Evolutionary conservation across 208 protist species (phyloP).

Genomic region (Trichomonas vaginalis): DNA sequence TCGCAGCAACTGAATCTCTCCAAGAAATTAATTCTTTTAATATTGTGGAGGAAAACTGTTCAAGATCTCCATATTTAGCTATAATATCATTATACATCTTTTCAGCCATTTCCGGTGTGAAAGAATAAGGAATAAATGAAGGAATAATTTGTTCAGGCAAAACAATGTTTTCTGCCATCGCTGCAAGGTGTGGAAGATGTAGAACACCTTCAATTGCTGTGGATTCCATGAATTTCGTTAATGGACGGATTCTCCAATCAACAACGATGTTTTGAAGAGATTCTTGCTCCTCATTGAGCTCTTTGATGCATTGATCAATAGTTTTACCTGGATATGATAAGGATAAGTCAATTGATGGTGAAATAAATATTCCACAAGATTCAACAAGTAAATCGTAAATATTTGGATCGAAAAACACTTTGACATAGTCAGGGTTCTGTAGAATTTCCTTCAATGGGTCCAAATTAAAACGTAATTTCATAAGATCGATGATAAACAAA

Average conservation of each 20-base stretch:
- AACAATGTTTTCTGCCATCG: neutral
- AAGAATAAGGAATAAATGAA: neutral
- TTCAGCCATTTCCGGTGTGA: neutral
- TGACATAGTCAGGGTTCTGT: neutral
- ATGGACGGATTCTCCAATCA: neutral
- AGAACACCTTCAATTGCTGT: neutral
- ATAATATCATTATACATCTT: neutral
- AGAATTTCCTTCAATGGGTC: neutral
- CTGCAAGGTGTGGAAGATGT: neutral
- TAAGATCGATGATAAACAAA: neutral
- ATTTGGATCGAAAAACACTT: neutral
- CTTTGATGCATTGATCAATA: no score
- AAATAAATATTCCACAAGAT: neutral
- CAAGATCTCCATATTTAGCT: neutral
- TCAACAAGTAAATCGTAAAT: neutral
- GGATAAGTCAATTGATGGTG: neutral
- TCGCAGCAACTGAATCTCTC: neutral
- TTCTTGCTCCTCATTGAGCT: neutral
- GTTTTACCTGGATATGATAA: neutral
- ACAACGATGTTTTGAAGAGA: neutral
- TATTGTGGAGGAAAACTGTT: neutral
- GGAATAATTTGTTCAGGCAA: neutral
- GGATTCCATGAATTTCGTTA: neutral
- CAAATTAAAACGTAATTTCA: neutral
- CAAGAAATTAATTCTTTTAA: neutral